Percentiles rank a stretch among this genome's conserved stretches.
These are phyloP conservation scores for Tagetes patula DNA, from an alignment of 129 eudicot genomes.

Conservation along the genomic window DNA sequence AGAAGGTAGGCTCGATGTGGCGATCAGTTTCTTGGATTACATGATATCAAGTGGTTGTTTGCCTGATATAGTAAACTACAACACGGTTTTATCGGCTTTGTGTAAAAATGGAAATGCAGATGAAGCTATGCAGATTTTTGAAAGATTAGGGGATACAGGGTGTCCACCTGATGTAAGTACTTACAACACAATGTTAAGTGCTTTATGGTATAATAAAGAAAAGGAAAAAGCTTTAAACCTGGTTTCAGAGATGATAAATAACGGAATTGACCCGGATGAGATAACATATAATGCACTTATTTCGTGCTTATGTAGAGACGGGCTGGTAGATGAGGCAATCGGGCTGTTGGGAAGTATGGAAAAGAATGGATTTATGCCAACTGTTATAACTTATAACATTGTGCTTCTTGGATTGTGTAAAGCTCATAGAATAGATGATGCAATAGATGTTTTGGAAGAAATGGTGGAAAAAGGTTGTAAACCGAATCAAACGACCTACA, in stretches of 20 bases:
- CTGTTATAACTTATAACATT: slow-evolving; percentile 58
- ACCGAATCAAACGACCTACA: slow-evolving; percentile 72
- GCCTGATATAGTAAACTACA: slow-evolving; percentile 71
- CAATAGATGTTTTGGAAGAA: slow-evolving; percentile 51
- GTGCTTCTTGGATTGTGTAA: slow-evolving; percentile 76
- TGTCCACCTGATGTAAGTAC: slow-evolving; percentile 65
- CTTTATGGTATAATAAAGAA: slow-evolving; percentile 63
- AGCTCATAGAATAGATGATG: slow-evolving; percentile 61
- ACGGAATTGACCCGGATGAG: slow-evolving; percentile 64
- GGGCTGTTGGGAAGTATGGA: slow-evolving; percentile 59
- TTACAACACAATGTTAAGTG: slow-evolving; percentile 73
- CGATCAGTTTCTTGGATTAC: slow-evolving; percentile 58
- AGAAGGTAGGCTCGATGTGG: slow-evolving; percentile 60
- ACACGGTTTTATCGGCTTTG: slow-evolving; percentile 59
- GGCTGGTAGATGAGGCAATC: slow-evolving; percentile 69
- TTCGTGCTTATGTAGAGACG: slow-evolving; percentile 73
- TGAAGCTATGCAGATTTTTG: slow-evolving; percentile 58
- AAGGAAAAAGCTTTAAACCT: slow-evolving; percentile 43
- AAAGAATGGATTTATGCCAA: slow-evolving; percentile 44
- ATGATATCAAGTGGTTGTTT: slow-evolving; percentile 63
- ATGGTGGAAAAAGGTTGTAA: slow-evolving; percentile 63
- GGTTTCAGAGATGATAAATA: slow-evolving; percentile 55
- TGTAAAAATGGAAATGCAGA: slow-evolving; percentile 61
- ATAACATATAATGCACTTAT: slow-evolving; percentile 67
- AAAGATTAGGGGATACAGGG: slow-evolving; percentile 52